phyloP scores from a whole-genome alignment of 129 eudicot species.

The Smallanthus sonchifolius region DNA sequence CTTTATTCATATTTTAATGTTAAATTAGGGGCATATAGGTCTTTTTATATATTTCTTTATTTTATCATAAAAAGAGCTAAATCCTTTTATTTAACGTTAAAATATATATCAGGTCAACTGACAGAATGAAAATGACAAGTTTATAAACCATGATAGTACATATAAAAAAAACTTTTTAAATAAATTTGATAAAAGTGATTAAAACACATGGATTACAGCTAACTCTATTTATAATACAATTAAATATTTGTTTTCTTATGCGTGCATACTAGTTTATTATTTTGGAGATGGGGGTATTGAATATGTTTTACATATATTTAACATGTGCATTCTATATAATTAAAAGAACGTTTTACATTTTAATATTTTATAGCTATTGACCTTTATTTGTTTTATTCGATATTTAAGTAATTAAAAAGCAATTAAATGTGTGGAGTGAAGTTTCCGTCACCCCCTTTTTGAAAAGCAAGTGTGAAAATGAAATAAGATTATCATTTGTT shows the following conservation, averaged over 20 bases:
- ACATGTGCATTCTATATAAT: background rate
- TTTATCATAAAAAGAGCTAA: too few relatives aligned
- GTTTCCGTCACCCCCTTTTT: constrained; percentile 20
- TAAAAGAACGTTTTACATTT: background rate
- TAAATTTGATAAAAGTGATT: too few relatives aligned
- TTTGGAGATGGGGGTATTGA: background rate
- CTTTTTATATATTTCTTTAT: too few relatives aligned
- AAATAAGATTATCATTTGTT: background rate
- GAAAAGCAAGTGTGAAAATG: constrained; percentile 23
- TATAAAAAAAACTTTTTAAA: too few relatives aligned
- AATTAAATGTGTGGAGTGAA: constrained; percentile 20
- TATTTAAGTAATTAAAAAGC: background rate
- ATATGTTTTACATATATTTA: background rate
- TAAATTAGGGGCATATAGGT: too few relatives aligned
- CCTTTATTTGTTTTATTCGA: background rate
- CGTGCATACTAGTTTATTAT: background rate
- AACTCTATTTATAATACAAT: background rate
- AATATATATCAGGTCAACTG: too few relatives aligned
- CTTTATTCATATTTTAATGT: too few relatives aligned
- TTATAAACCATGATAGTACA: too few relatives aligned
- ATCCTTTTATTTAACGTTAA: too few relatives aligned
- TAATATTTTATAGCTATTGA: background rate
- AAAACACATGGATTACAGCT: too few relatives aligned
- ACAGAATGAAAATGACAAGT: too few relatives aligned
- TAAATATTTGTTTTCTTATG: background rate